A percentile compares a stretch with the other conserved stretches of the same genome.
phyloP scores from a whole-genome alignment of 768 basidiomycete species.

The Flagelloscypha sp. region DNA sequence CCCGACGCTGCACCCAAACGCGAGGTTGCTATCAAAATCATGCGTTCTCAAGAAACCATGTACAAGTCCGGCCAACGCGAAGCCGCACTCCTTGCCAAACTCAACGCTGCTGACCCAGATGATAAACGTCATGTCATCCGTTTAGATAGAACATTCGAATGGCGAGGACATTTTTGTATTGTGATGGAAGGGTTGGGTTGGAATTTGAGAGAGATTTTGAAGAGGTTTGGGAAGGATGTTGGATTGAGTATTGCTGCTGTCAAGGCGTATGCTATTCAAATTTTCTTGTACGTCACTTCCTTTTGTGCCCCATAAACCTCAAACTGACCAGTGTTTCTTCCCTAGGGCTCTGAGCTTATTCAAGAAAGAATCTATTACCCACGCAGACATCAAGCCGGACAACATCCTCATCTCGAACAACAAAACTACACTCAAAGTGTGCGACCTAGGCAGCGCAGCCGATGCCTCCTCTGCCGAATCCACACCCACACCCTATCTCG shows the following conservation, averaged over 20 bases:
- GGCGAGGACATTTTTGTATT: constrained; percentile 67
- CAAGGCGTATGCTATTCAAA: constrained; percentile 66
- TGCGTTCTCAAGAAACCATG: constrained; percentile 70
- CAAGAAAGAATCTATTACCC: constrained; percentile 65
- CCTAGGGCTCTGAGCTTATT: constrained; percentile 55
- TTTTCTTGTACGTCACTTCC: constrained; percentile 57
- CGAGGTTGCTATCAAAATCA: constrained; percentile 74
- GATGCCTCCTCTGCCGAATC: constrained; percentile 69
- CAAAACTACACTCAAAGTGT: constrained; percentile 64
- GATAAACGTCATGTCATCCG: constrained; percentile 71
- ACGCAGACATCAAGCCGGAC: constrained; percentile 75
- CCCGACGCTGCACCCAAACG: constrained; percentile 36
- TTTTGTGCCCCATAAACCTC: constrained; percentile 61
- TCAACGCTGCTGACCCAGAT: constrained; percentile 60
- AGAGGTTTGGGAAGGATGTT: constrained; percentile 72
- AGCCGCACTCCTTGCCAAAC: constrained; percentile 53
- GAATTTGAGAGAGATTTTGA: constrained; percentile 75
- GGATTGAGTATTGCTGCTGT: constrained; percentile 69
- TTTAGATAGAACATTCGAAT: constrained; percentile 63
- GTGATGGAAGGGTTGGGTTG: constrained; percentile 69
- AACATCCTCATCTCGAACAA: constrained; percentile 65
- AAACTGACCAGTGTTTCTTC: too few relatives aligned
- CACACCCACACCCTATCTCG: constrained; percentile 73
- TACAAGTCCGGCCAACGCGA: constrained; percentile 71
- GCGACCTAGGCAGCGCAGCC: constrained; percentile 66